phyloP scores from a whole-genome alignment of 257 asterid genomes.

The Nicotiana attenuata region DNA sequence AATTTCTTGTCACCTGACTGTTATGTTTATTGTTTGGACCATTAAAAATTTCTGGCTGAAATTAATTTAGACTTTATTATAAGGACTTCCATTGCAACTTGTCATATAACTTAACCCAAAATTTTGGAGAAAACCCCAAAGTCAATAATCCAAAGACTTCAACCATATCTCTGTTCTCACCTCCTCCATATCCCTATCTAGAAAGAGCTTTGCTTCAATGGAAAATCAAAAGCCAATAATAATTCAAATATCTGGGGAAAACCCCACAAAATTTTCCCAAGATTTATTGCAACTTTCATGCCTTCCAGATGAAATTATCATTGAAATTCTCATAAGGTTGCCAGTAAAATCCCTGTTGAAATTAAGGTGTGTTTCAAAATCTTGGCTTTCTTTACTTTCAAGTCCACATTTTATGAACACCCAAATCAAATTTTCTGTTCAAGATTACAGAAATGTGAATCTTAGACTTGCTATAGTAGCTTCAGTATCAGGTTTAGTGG shows the following conservation, averaged over 20 bases:
- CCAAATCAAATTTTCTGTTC: slow-evolving; percentile 23
- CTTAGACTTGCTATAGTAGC: slow-evolving; percentile 13
- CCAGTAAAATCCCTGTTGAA: slow-evolving; percentile 41
- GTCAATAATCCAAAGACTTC: background rate
- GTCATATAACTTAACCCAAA: background rate
- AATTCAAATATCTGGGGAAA: background rate
- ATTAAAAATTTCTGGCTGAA: background rate
- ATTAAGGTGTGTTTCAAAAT: slow-evolving; percentile 46
- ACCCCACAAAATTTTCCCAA: background rate
- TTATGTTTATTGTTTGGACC: no score
- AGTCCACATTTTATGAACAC: slow-evolving; percentile 27
- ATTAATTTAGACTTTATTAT: background rate
- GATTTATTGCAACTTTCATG: background rate
- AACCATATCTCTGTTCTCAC: background rate
- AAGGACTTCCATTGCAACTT: background rate
- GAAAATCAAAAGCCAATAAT: background rate
- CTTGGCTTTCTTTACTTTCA: slow-evolving; percentile 43
- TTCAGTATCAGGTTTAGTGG: background rate
- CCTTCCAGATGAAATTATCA: slow-evolving; percentile 45
- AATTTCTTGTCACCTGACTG: no score
- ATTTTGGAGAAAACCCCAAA: background rate
- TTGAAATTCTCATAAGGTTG: slow-evolving; percentile 44
- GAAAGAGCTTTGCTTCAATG: background rate
- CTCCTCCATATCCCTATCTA: background rate
- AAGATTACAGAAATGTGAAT: background rate